Conservation (phyloP, 257 asterid genomes). For the Forsythia suspensa region DNA sequence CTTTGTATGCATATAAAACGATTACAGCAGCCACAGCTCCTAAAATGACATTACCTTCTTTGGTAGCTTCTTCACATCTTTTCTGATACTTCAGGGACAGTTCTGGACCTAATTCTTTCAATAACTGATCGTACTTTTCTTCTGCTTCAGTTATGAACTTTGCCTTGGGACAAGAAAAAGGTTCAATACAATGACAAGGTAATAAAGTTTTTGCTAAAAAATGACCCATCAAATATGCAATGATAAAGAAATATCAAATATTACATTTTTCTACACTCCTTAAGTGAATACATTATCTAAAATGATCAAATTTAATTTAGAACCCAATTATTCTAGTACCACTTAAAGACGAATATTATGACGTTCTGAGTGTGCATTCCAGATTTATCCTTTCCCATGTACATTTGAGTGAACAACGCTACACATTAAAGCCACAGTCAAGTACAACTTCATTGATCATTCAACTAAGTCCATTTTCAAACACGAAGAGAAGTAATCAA, state of each 20-base stretch:
- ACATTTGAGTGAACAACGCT: neutral
- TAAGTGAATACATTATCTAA: neutral
- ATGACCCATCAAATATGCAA: neutral
- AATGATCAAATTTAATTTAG: neutral
- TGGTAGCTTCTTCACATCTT: slow-evolving; percentile 94
- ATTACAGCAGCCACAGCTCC: neutral
- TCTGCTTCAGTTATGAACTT: slow-evolving; percentile 72
- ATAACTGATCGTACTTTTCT: slow-evolving; percentile 56
- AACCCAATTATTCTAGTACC: neutral
- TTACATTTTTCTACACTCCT: neutral
- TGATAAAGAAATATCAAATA: neutral
- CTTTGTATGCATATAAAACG: neutral
- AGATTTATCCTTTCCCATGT: neutral
- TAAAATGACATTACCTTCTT: slow-evolving; percentile 57
- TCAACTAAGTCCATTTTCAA: neutral
- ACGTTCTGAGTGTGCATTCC: neutral
- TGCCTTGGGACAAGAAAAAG: slow-evolving; percentile 43
- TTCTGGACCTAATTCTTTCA: slow-evolving; percentile 58
- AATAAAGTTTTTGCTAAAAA: neutral
- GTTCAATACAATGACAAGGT: neutral
- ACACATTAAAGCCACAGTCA: neutral
- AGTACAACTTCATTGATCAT: neutral
- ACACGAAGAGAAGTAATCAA: neutral
- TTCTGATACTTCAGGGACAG: slow-evolving; percentile 52
- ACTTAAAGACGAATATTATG: neutral